Evolutionary conservation across 2,329 filamentous ascomycete genomes (phyloP).

Genomic region (Stemphylium vesicarium): DNA sequence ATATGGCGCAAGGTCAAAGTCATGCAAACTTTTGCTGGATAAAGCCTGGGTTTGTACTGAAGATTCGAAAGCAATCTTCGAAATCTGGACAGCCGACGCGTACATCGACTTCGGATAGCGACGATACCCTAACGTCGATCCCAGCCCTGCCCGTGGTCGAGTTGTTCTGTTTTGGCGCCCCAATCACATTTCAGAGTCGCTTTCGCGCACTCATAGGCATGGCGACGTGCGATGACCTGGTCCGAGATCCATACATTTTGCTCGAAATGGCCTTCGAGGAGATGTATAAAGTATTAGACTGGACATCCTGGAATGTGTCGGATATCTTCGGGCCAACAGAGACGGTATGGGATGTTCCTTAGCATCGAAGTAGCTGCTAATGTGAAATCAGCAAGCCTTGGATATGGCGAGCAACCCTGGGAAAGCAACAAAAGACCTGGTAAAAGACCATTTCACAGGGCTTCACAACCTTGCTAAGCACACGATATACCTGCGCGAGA

Average conservation of each 20-base stretch:
- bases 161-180: conserved; percentile 40
- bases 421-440: conserved; percentile 25
- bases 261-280: conserved; percentile 42
- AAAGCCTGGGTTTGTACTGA: conserved; percentile 35
- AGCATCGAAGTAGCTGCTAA: conserved; percentile 3
- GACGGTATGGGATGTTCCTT: conserved; percentile 20
- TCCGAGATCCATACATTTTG: conserved; percentile 42
- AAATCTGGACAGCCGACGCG: conserved; percentile 8
- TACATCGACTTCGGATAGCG: conserved; percentile 22
- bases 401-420: conserved; percentile 25
- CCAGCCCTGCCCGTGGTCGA: conserved; percentile 17
- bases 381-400: conserved; percentile 24
- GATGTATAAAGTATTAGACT: conserved; percentile 40
- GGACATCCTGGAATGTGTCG: conserved; percentile 35
- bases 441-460: conserved; percentile 26
- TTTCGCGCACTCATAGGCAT: conserved; percentile 20
- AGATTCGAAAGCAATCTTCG: conserved; percentile 14
- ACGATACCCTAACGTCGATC: conserved; percentile 8
- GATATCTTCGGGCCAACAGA: conserved; percentile 43
- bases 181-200: conserved; percentile 20
- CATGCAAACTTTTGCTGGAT: conserved; percentile 36
- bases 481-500: conserved; percentile 47
- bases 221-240: conserved; percentile 25
- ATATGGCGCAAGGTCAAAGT: conserved; percentile 14
- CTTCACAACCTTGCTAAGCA: conserved; percentile 52